Evolutionary conservation across 2,329 filamentous ascomycete genomes (phyloP).

Genomic region (Aspergillus sp.): DNA sequence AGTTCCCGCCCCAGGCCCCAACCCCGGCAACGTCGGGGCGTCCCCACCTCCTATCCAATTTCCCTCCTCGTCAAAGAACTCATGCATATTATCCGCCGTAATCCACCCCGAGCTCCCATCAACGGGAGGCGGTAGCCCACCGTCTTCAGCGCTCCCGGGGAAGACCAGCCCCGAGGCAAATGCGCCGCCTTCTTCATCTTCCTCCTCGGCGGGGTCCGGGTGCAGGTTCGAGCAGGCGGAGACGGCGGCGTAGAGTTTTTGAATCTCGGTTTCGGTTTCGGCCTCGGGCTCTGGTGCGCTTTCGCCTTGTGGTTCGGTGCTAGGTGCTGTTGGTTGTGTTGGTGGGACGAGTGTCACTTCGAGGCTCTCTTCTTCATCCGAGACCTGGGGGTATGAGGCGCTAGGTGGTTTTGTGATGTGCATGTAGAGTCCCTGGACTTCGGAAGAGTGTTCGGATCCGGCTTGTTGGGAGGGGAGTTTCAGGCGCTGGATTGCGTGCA

Average conservation of each 20-base stretch:
- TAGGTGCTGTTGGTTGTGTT: conserved; percentile 15
- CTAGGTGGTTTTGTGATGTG: conserved; percentile 44
- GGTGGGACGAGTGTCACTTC: conserved; percentile 49
- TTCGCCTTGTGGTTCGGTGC: conserved; percentile 26
- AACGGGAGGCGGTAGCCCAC: conserved; percentile 52
- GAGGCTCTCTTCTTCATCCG: conserved; percentile 48
- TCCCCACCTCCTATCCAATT: conserved; percentile 70
- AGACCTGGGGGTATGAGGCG: conserved; percentile 32
- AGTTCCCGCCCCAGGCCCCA: conserved; percentile 66
- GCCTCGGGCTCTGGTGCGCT: conserved; percentile 24
- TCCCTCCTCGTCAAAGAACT: conserved; percentile 80
- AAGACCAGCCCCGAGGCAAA: conserved; percentile 44
- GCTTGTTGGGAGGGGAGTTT: conserved; percentile 34
- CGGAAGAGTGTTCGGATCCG: conserved; percentile 4
- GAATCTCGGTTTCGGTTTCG: conserved; percentile 42
- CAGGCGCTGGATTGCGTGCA: conserved; percentile 54
- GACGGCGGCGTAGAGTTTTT: conserved; percentile 50
- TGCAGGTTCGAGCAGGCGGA: conserved; percentile 55
- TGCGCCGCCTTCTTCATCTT: conserved; percentile 26
- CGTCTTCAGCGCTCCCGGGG: conserved; percentile 36
- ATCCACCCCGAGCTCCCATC: conserved; percentile 61
- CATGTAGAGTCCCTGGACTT: conserved; percentile 54
- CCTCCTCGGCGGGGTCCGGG: conserved; percentile 47
- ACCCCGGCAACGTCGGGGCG: conserved; percentile 41
- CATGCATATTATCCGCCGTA: conserved; percentile 85